Evolutionary conservation across 495 filamentous ascomycete species (phyloP), one percentile per base, ranked within the genome.

Genomic region (Xylaria bambusicola): DNA sequence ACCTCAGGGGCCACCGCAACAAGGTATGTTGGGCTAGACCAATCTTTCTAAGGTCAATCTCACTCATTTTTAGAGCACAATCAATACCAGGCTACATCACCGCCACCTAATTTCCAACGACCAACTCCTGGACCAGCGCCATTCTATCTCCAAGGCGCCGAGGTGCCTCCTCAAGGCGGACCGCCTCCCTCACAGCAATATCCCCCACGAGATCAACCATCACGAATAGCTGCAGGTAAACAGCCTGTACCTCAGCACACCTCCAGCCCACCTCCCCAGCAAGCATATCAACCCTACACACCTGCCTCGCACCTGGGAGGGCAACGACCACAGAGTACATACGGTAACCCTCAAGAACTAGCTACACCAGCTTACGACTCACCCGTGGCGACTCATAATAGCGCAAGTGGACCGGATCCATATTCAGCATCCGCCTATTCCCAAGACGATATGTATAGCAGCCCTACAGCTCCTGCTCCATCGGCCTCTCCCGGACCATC

Each of bases 361-460:
- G 88, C 89, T 31, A 92, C 91, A n/a, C 88, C 88, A 6, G 83
- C 84, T 10, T 95, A 94, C 62, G 89, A 93, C 66, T 90, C 89
- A 6, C 91, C 91, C 18, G 82, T 90, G 38, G 86, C 86, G 31
- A 75, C 79, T 40, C 80, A 81, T 48, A 82, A 80, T 53, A 77
- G 80, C 51, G 66, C 75, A 8, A 68, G 71, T 29, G 71, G 73
- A 3, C 63, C 71, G 23, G 72, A 68, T 7, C 77, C 84, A 0
- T 89, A 88, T 58, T 81, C 82, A 6, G 78, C 83, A 4, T 83
- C 86, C 4, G 73, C 75, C 50, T 88, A 89, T 64, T 79, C 82
- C 1, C 73, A 77, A 33, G 86, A 89, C 3, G 83, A 88, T 40
- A 79, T 73, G 18, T 82, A 79, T 38, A 60, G 74, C 0, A 75